A percentile compares a stretch with the other conserved stretches of the same genome.
Evolutionary conservation across 2,329 filamentous ascomycete genomes (phyloP).

Genomic region (Fusarium caatingaense): DNA sequence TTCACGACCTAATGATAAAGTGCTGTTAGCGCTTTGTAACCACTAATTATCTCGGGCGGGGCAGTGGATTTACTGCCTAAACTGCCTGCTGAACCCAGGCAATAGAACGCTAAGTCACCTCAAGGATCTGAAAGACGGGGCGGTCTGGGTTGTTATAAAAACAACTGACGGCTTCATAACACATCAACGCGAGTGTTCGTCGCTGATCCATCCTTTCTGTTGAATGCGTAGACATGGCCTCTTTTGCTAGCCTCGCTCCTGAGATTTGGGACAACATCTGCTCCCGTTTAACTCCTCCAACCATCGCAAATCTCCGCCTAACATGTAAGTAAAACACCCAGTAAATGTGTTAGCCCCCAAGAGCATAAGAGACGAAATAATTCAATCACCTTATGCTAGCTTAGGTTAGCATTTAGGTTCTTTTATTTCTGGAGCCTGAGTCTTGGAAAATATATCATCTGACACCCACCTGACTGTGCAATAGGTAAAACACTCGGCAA

Average conservation of each 20-base stretch:
- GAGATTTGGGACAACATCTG: slow-evolving; percentile 31
- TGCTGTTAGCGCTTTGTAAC: too few relatives aligned
- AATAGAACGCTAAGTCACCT: background rate
- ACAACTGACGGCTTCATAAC: too few relatives aligned
- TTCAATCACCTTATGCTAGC: too few relatives aligned
- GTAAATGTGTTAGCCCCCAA: too few relatives aligned
- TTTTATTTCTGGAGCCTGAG: too few relatives aligned
- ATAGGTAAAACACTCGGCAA: background rate
- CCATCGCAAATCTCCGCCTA: slow-evolving; percentile 10
- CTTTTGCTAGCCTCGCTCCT: background rate
- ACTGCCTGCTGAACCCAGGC: background rate
- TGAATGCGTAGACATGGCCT: background rate
- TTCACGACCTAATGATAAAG: too few relatives aligned
- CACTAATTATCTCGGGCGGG: too few relatives aligned
- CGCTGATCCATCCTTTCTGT: background rate
- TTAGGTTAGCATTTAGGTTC: too few relatives aligned
- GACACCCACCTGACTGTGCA: too few relatives aligned
- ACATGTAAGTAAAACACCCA: background rate
- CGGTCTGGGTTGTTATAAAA: background rate
- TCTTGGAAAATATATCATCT: too few relatives aligned
- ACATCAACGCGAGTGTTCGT: background rate
- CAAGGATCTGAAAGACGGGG: background rate
- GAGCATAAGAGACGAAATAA: too few relatives aligned
- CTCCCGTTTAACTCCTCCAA: background rate
- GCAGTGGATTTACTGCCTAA: too few relatives aligned